Conservation (phyloP, 306 rosid species). For the Castanospermum australe region DNA sequence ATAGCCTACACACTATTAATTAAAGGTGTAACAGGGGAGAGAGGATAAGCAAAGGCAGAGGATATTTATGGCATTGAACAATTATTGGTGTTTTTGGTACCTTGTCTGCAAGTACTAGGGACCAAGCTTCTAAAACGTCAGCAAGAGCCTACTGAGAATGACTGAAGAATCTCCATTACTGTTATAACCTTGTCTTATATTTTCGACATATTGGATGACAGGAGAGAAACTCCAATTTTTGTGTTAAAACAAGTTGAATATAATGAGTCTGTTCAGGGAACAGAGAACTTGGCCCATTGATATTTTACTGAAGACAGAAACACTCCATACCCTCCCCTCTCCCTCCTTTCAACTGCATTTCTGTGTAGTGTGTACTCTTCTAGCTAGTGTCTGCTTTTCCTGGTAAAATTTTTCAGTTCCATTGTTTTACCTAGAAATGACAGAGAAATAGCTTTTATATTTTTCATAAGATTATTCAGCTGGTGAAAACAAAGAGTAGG, state of each 20-base stretch:
- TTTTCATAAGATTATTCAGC: constrained; percentile 26
- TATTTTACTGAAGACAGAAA: constrained; percentile 45
- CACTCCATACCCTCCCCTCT: constrained; percentile 46
- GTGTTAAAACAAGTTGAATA: constrained; percentile 57
- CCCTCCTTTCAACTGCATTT: constrained; percentile 16
- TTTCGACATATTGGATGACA: constrained; percentile 32
- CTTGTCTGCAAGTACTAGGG: constrained; percentile 55
- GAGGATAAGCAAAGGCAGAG: constrained; percentile 21
- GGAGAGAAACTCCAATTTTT: constrained; percentile 47
- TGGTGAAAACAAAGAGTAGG: background rate
- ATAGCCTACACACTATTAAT: background rate
- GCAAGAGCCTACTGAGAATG: constrained; percentile 47
- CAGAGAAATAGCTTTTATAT: constrained; percentile 31
- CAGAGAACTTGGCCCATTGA: constrained; percentile 62
- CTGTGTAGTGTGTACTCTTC: constrained; percentile 3
- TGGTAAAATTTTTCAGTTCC: constrained; percentile 25
- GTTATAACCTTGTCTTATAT: constrained; percentile 40
- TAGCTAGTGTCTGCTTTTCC: constrained; percentile 30
- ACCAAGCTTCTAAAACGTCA: constrained; percentile 62
- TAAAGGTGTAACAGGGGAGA: constrained; percentile 3
- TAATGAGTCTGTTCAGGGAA: constrained; percentile 48
- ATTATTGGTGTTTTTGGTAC: constrained; percentile 40
- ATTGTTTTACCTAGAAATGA: constrained; percentile 32
- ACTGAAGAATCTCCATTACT: constrained; percentile 60
- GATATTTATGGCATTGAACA: constrained; percentile 39